These are phyloP conservation scores for Chlorella sp. DNA, from an alignment of 139 green algal species.

Conservation along the genomic window DNA sequence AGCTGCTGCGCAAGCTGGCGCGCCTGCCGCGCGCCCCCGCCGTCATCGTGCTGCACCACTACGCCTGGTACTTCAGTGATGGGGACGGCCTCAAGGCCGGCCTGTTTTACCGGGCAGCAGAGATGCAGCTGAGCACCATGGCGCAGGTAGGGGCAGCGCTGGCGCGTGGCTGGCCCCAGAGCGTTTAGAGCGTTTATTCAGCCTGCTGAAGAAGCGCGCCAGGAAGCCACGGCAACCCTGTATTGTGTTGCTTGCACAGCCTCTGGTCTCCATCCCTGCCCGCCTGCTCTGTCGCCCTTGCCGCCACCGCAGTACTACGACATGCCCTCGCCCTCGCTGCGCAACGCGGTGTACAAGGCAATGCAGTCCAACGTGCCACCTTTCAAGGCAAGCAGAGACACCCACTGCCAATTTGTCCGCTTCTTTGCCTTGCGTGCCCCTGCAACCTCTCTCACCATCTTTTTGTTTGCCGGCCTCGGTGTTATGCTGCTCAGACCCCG, in stretches of 20 bases:
- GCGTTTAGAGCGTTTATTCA: too few relatives aligned
- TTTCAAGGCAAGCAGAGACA: constrained; percentile 1
- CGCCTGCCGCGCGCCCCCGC: constrained; percentile 9
- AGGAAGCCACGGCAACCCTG: too few relatives aligned
- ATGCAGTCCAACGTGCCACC: neutral
- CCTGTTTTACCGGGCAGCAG: neutral
- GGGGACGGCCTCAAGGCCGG: neutral
- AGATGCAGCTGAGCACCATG: constrained; percentile 4
- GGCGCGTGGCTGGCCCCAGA: too few relatives aligned
- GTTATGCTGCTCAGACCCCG: too few relatives aligned
- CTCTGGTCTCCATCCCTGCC: too few relatives aligned
- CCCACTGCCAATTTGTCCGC: too few relatives aligned
- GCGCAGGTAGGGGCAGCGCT: neutral
- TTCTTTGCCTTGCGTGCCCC: too few relatives aligned
- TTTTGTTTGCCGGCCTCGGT: too few relatives aligned
- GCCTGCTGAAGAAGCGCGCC: too few relatives aligned
- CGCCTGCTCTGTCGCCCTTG: neutral
- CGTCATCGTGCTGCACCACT: constrained; percentile 28
- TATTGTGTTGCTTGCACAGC: too few relatives aligned
- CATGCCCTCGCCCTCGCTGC: neutral
- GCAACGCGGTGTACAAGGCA: neutral
- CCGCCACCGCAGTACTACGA: constrained; percentile 25
- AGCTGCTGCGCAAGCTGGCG: constrained; percentile 19
- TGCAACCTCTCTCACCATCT: neutral
- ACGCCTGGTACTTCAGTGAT: constrained; percentile 2